A percentile compares a stretch with the other conserved stretches of the same genome.
Conservation (phyloP, 768 basidiomycete species). For the Rhizopogon sp. region DNA sequence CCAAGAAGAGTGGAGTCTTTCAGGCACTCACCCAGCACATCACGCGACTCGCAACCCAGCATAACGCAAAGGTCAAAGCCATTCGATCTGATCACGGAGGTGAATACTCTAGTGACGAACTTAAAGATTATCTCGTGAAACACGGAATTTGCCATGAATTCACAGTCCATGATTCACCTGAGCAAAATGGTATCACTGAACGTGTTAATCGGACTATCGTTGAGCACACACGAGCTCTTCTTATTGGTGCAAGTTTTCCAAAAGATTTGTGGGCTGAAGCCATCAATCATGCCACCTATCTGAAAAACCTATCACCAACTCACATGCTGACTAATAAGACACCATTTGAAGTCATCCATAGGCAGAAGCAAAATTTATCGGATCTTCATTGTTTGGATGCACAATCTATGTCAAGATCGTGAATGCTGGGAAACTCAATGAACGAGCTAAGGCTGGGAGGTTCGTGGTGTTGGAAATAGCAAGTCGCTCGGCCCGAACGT, state of each 20-base stretch:
- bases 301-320: constrained; percentile 18
- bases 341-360: constrained; percentile 16
- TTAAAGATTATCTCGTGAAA: constrained; percentile 9
- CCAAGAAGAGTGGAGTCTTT: constrained; percentile 18
- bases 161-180: constrained; percentile 19
- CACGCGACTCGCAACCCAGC: constrained; percentile 21
- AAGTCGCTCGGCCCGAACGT: too few species aligned
- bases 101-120: constrained; percentile 18
- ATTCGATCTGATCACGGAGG: constrained; percentile 20
- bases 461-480: too few species aligned
- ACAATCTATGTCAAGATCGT: constrained; percentile 1
- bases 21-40: constrained; percentile 20
- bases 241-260: constrained; percentile 12
- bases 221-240: constrained; percentile 13
- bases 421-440: constrained; percentile 9
- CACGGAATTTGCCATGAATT: constrained; percentile 16
- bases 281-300: constrained; percentile 11
- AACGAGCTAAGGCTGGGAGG: constrained; percentile 2
- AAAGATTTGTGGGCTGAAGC: constrained; percentile 23
- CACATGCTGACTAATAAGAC: constrained; percentile 14
- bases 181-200: constrained; percentile 25
- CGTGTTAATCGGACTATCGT: constrained; percentile 19
- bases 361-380: constrained; percentile 22
- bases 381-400: constrained; percentile 19
- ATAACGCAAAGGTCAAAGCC: constrained; percentile 12